phyloP scores from a whole-genome alignment of 225 moss, liverwort and hornwort species.

The Physcomitrellopsis africana region DNA sequence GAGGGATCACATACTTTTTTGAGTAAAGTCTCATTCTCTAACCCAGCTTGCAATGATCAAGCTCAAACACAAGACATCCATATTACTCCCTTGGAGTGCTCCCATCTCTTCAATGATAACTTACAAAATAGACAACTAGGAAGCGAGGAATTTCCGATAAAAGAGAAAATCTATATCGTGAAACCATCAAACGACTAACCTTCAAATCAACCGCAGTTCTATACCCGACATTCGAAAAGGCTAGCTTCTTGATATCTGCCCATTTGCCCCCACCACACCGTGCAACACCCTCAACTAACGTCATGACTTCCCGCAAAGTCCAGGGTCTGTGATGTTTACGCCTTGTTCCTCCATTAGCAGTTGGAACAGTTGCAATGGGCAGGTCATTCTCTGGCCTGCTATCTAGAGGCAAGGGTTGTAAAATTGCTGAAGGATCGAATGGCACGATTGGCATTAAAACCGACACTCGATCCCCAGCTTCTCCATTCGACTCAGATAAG shows the following conservation, averaged over 20 bases:
- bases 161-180: background rate
- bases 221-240: constrained; percentile 84
- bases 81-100: constrained; percentile 2
- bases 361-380: constrained; percentile 89
- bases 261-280: constrained; percentile 98
- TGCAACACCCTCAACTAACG: constrained; percentile 93
- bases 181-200: constrained; percentile 53
- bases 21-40: background rate
- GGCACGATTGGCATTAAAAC: constrained; percentile 70
- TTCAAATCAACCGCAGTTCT: constrained; percentile 98
- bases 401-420: constrained; percentile 69
- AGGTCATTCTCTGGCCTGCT: constrained; percentile 72
- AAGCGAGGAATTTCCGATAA: background rate
- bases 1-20: constrained; percentile 2
- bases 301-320: constrained; percentile 97
- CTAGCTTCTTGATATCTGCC: constrained; percentile 98
- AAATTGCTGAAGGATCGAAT: constrained; percentile 66
- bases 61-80: too few relatives aligned
- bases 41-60: background rate
- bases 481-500: constrained; percentile 61
- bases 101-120: background rate
- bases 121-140: background rate
- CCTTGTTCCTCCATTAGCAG: constrained; percentile 93
- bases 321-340: constrained; percentile 96
- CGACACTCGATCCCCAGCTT: constrained; percentile 78